Conservation (phyloP, 2,329 filamentous ascomycete species). For the Amesomyces nigricolor region DNA sequence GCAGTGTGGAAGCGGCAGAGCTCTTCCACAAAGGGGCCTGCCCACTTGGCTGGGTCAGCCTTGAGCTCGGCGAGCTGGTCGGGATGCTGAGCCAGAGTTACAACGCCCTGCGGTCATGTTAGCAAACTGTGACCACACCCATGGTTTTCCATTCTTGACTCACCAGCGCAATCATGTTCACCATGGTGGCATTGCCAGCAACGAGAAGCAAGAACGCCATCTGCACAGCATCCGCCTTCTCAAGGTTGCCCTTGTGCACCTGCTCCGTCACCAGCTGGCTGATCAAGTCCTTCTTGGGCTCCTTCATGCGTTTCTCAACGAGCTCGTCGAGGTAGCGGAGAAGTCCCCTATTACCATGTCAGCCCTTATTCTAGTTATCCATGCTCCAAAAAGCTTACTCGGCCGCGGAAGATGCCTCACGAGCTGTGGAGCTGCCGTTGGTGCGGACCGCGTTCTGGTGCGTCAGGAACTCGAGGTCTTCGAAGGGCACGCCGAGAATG, state of each 20-base stretch:
- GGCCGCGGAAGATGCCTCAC: conserved; percentile 42
- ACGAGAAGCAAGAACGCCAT: conserved; percentile 47
- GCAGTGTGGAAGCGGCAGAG: conserved; percentile 45
- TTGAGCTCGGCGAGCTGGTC: conserved; percentile 39
- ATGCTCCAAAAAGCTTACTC: conserved; percentile 26
- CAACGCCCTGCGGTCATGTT: conserved; percentile 33
- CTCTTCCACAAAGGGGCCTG: conserved; percentile 40
- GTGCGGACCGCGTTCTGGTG: conserved; percentile 42
- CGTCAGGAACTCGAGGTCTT: conserved; percentile 42
- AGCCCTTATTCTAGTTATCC: too few relatives aligned
- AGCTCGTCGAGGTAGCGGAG: conserved; percentile 41
- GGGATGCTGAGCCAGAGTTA: conserved; percentile 40
- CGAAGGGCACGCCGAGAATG: conserved; percentile 43
- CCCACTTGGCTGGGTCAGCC: conserved; percentile 31
- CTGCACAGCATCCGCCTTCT: conserved; percentile 39
- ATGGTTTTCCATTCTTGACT: background rate
- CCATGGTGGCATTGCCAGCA: conserved; percentile 48
- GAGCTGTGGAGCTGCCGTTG: conserved; percentile 42
- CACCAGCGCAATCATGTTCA: conserved; percentile 45
- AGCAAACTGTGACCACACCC: background rate
- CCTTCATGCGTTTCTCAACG: conserved; percentile 36
- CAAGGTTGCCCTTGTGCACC: conserved; percentile 35
- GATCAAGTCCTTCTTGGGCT: conserved; percentile 42
- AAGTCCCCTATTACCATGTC: conserved; percentile 31
- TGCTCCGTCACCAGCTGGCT: conserved; percentile 40